phyloP scores from a whole-genome alignment of 2,329 filamentous ascomycete species.

The Emergomyces pasteurianus region DNA sequence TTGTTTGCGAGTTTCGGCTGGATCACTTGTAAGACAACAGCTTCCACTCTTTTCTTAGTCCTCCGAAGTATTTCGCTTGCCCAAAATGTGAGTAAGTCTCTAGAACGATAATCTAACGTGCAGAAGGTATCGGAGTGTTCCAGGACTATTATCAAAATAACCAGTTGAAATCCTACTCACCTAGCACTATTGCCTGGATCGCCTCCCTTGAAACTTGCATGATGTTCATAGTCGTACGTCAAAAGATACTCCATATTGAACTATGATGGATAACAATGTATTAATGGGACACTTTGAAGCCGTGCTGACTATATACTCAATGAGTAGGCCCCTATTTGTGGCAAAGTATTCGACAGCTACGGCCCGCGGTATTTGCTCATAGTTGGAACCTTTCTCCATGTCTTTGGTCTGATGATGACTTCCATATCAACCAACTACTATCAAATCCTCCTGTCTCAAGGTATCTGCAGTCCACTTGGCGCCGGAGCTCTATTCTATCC shows the following conservation, averaged over 20 bases:
- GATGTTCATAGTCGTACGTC: constrained; percentile 39
- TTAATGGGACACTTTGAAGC: background rate
- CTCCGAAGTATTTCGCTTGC: background rate
- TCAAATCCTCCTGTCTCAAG: constrained; percentile 45
- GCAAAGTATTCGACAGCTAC: constrained; percentile 51
- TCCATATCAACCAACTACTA: constrained; percentile 44
- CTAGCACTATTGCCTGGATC: constrained; percentile 52
- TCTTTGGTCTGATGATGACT: constrained; percentile 49
- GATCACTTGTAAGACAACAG: constrained; percentile 31
- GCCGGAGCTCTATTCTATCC: constrained; percentile 40
- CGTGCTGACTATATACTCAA: constrained; percentile 16
- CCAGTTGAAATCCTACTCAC: constrained; percentile 37
- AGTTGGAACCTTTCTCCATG: constrained; percentile 41
- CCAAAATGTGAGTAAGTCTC: background rate
- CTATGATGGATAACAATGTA: background rate
- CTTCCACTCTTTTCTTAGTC: background rate
- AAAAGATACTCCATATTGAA: background rate
- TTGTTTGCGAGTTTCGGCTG: constrained; percentile 42
- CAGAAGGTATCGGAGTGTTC: constrained; percentile 39
- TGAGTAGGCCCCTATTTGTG: constrained; percentile 47
- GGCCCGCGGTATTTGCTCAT: constrained; percentile 46
- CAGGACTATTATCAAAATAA: constrained; percentile 46
- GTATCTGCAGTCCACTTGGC: constrained; percentile 41
- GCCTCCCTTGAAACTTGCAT: constrained; percentile 45
- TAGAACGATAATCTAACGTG: constrained; percentile 5